Evolutionary conservation across 805 yeast species (phyloP).

Genomic region (Hemisphaericaspora nanyangensis): DNA sequence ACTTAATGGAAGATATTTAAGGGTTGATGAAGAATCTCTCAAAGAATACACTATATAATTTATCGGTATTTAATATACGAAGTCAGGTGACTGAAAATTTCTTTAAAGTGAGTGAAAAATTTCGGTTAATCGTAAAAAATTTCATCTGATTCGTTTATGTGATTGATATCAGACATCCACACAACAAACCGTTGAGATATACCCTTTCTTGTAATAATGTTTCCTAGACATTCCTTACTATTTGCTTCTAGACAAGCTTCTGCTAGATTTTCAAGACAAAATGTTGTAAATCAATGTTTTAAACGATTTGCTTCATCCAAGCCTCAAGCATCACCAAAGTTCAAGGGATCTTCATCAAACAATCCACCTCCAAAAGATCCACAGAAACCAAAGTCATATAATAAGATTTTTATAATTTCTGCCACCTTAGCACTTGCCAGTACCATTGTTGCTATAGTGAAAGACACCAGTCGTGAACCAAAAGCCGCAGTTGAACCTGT

Average conservation of each 20-base stretch:
- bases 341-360: not conserved
- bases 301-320: constrained; percentile 5
- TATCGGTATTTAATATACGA: not conserved
- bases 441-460: constrained; percentile 39
- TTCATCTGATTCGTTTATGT: too few relatives aligned
- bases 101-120: not conserved
- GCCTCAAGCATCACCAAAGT: not conserved
- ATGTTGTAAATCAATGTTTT: not conserved
- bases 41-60: constrained; percentile 3
- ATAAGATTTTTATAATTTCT: constrained; percentile 25
- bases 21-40: constrained; percentile 49
- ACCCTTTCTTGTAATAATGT: not conserved
- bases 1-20: constrained; percentile 63
- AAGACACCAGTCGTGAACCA: constrained; percentile 40
- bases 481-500: constrained; percentile 42
- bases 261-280: not conserved
- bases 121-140: not conserved
- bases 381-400: constrained; percentile 15
- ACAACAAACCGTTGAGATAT: too few relatives aligned
- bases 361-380: constrained; percentile 11
- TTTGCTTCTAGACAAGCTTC: not conserved
- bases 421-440: constrained; percentile 51
- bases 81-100: not conserved
- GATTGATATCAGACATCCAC: too few relatives aligned
- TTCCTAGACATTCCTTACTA: not conserved